Evolutionary conservation across 106 monocot genomes (phyloP), one percentile per base, ranked within the genome.

Genomic region (Allium sativum): DNA sequence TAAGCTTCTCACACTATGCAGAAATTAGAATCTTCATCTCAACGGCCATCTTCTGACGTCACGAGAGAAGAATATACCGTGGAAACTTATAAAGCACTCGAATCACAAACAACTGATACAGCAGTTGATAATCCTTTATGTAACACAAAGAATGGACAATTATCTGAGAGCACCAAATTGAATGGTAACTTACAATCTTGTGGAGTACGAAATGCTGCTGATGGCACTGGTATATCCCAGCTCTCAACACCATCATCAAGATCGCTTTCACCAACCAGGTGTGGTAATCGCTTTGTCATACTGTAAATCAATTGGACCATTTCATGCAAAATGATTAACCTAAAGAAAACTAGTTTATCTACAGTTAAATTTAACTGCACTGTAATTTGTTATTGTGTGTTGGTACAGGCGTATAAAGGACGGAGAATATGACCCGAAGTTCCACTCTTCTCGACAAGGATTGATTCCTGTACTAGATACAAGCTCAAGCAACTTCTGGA

Each of bases 241-340:
- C 77, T 79, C 46, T 87, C 95, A 16, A 54, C 67, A 40, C 90
- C 87, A 59, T 90, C 82, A 22, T 90, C 95, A 17, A 80, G 79
- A 64, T 84, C 90, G 21, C n/a, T 91, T 15, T 87, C 90, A 78
- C 95, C 95, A 54, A 80, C 52, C 72, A 84, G 82, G 95, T 90
- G 52, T 21, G 31, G 5, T 31, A 31, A 31, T 31, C 31, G 5
- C 31, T 31, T 31, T 31, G 31, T 31, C 5, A 31, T 31, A 31
- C 31, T 31, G 31, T 31, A 31, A 31, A 31, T 31, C 5, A 31
- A 31, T 31, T 0, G 31, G 31, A 31, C 5, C 31, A 31, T 31
- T 31, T 31, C 31, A 31, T 31, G 31, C 31, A 31, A 31, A 31
- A 31, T 31, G 31, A 5, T 31, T 31, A 31, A 31, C 2, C 31